phyloP scores from a whole-genome alignment of 169 alveolate genomes.

The Cryptosporidium sp. region DNA sequence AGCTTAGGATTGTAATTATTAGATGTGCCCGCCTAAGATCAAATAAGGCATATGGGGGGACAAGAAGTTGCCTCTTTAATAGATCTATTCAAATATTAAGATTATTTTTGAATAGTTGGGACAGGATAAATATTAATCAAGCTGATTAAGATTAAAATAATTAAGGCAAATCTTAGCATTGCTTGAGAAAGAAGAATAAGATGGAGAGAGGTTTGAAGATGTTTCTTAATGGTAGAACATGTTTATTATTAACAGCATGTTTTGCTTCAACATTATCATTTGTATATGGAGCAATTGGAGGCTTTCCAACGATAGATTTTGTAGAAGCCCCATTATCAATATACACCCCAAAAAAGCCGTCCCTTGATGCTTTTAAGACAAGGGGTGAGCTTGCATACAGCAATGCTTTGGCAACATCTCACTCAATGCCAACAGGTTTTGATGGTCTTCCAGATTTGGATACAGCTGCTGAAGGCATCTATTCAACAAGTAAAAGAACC shows the following conservation, averaged over 20 bases:
- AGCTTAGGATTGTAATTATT: constrained; percentile 17
- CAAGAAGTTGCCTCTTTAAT: constrained; percentile 19
- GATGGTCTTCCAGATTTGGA: not conserved
- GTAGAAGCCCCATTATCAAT: constrained; percentile 10
- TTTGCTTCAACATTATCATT: constrained; percentile 20
- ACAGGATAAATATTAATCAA: constrained; percentile 58
- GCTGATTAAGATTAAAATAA: constrained; percentile 40
- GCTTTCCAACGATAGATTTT: constrained; percentile 40
- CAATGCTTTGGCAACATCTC: constrained; percentile 31
- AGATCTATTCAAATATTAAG: constrained; percentile 39
- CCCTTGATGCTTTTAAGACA: constrained; percentile 13
- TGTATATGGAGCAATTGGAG: constrained; percentile 46
- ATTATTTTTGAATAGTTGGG: constrained; percentile 47
- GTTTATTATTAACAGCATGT: constrained; percentile 28
- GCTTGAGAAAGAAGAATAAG: constrained; percentile 47
- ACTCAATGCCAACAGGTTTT: not conserved
- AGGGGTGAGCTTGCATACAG: constrained; percentile 48
- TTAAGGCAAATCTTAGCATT: constrained; percentile 48
- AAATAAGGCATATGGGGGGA: constrained; percentile 47
- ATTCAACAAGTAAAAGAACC: not conserved
- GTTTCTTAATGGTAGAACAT: constrained; percentile 19
- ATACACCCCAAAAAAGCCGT: constrained; percentile 22
- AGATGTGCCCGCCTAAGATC: constrained; percentile 75
- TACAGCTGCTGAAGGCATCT: not conserved
- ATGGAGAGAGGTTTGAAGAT: constrained; percentile 56